A percentile compares a stretch with the other conserved stretches of the same genome.
phyloP scores from a whole-genome alignment of 2,329 filamentous ascomycete genomes.

The Ophiocordyceps camponoti-leonardi region DNA sequence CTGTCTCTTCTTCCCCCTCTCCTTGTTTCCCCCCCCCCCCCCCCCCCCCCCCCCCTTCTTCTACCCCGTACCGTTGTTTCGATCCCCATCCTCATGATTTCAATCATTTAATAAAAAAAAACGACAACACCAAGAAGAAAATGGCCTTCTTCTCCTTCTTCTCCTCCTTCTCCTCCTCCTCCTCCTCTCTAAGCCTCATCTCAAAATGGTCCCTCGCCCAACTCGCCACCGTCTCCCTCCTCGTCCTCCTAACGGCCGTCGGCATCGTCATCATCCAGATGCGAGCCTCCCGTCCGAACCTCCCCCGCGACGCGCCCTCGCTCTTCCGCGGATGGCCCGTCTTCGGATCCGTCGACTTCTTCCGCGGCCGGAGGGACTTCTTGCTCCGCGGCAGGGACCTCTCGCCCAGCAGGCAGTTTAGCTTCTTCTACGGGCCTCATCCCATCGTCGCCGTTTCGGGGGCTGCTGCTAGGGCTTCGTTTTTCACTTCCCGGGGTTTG shows the following conservation, averaged over 20 bases:
- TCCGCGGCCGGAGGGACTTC: conserved; percentile 27
- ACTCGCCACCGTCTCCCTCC: conserved; percentile 1
- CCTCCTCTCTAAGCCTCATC: neutral
- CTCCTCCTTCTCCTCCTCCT: no score
- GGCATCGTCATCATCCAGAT: conserved; percentile 1
- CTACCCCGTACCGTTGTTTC: no score
- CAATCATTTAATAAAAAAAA: no score
- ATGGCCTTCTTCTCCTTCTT: no score
- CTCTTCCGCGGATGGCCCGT: conserved; percentile 18
- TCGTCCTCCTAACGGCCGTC: neutral
- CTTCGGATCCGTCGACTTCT: conserved; percentile 26
- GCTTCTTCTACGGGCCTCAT: conserved; percentile 27
- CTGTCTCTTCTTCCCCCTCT: no score
- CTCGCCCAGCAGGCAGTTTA: conserved; percentile 24
- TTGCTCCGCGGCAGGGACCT: conserved; percentile 13
- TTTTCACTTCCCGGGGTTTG: conserved; percentile 26
- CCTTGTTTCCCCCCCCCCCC: no score
- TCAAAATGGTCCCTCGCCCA: neutral
- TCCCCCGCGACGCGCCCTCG: conserved; percentile 9
- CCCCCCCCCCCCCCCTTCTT: no score
- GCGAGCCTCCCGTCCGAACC: conserved; percentile 4
- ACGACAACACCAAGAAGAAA: no score
- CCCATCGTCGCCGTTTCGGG: conserved; percentile 27
- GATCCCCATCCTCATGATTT: no score
- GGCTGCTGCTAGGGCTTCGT: conserved; percentile 20